phyloP scores from a whole-genome alignment of 2,329 filamentous ascomycete genomes.

The Microsporum audouinii region DNA sequence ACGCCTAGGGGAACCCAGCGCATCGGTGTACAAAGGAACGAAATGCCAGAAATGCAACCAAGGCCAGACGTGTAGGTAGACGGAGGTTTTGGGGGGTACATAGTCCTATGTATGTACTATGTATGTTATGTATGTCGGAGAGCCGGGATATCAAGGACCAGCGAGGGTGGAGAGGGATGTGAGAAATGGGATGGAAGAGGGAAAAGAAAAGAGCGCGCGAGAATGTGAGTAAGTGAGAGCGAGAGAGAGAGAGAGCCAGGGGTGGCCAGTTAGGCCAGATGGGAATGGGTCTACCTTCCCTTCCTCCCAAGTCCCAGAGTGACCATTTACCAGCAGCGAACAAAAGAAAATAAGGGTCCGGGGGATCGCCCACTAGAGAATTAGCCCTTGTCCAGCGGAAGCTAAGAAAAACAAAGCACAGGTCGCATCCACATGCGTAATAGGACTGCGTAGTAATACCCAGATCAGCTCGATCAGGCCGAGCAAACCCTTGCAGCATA shows the following conservation, averaged over 20 bases:
- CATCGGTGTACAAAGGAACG: constrained; percentile 2
- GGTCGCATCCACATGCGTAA: not conserved
- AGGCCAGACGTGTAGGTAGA: not conserved
- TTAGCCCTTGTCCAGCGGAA: constrained; percentile 12
- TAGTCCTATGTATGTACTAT: not conserved
- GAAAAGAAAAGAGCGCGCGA: no score
- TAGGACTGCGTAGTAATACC: not conserved
- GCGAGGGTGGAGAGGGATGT: not conserved
- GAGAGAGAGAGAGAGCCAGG: not conserved
- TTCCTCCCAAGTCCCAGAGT: not conserved
- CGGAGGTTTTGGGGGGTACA: not conserved
- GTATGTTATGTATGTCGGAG: constrained; percentile 1
- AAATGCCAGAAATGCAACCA: not conserved
- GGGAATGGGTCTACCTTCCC: not conserved
- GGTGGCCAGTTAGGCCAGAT: constrained; percentile 2
- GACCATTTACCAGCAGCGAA: constrained; percentile 2
- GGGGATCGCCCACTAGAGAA: constrained; percentile 11
- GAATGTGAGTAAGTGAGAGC: no score
- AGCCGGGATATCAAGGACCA: constrained; percentile 5
- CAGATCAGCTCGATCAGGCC: not conserved
- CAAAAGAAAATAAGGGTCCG: constrained; percentile 4
- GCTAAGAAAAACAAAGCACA: constrained; percentile 12
- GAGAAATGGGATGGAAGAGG: not conserved
- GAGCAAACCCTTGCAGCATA: not conserved
- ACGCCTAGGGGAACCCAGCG: not conserved